Base-by-base conservation (phyloP, 2,329 filamentous ascomycete species). In the Calonectria pauciramosa region DNA sequence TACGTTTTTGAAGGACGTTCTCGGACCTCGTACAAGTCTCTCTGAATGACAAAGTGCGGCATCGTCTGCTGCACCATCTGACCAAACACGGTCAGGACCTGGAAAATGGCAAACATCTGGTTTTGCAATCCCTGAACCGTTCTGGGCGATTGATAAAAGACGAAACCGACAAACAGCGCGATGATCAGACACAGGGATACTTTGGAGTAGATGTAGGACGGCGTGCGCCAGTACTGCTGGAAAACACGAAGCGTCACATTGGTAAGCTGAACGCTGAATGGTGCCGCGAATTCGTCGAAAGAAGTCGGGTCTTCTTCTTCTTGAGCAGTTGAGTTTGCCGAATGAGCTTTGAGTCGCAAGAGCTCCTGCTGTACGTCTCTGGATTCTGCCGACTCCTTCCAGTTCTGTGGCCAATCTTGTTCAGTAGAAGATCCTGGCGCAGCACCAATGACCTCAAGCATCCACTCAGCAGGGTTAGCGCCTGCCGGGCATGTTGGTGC, bases 21-120 rank as follows among this genome's bases (percentile, higher is more conserved):
- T 54, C 92, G 90, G 10, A 91, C 89, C 83, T 95, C 93, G 80
- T 94, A 95, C 0, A 95, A 85, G 20, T 91, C 88, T 66, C 93
- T 89, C 77, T 94, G 93, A 0, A 90, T 89, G 56, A 94, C 91
- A 78, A 95, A 95, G 73, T 93, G 90, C 2, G 93, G 93, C 91
- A 94, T 94, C 77, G 92, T 91, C 76, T 93, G 91, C 77, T 93
- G 90, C 1, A 91, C 89, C 68, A 94, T 85, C 66, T 91, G 89
- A 13, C 91, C 91, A 83, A 95, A 94, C 82, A 95, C 92, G 10
- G 91, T 94, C 67, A 91, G 85, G 64, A 94, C 86, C 89, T 93
- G 90, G 49, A 94, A 88, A 41, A 91, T 92, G 1, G 93, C 90
- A 74, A 95, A 94, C 84, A 95, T 90, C 74, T 93, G 91, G 81